Evolutionary conservation across 495 filamentous ascomycete genomes (phyloP).

Genomic region (Penicillium simplicissimum): DNA sequence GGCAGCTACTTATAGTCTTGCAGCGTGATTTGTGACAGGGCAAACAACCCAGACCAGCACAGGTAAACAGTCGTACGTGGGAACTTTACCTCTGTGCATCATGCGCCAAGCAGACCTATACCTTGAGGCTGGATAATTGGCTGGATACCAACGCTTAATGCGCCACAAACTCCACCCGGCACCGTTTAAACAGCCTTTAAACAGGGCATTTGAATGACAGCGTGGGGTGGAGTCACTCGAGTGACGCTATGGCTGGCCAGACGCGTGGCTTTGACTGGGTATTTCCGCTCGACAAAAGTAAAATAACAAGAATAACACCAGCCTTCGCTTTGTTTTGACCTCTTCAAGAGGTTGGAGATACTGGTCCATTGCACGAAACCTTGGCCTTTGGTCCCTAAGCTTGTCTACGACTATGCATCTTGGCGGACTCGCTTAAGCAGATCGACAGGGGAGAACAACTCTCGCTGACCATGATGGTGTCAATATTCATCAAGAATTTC

Average conservation of each 20-base stretch:
- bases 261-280: conserved; percentile 1
- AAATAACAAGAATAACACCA: neutral
- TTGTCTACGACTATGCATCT: neutral
- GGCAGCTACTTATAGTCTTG: neutral
- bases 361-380: neutral
- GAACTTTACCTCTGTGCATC: neutral
- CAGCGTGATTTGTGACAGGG: neutral
- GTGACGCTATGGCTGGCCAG: neutral
- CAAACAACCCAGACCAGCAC: neutral
- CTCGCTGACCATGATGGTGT: neutral
- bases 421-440: neutral
- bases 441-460: neutral
- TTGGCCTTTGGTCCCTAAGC: neutral
- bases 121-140: neutral
- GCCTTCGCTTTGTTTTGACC: neutral
- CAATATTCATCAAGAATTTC: too few species aligned
- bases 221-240: neutral
- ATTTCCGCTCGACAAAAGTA: neutral
- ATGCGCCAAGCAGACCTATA: neutral
- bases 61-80: neutral
- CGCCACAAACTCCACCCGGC: neutral
- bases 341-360: neutral
- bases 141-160: neutral
- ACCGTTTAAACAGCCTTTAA: neutral
- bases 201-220: neutral